Conservation (phyloP, 768 basidiomycete species). For the Coprinopsis cinerea region DNA sequence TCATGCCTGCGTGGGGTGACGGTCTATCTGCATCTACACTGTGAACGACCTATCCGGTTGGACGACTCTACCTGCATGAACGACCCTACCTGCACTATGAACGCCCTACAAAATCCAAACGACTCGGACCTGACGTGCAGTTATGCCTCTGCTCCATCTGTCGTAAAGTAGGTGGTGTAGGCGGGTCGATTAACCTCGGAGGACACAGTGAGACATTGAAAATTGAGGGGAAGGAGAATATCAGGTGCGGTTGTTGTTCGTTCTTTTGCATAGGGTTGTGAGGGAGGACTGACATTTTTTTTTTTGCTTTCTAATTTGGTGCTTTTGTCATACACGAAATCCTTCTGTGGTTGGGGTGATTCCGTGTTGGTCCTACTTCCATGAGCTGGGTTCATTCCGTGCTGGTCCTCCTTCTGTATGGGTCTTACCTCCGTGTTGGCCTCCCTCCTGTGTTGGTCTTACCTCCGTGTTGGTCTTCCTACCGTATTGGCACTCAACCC, state of each 20-base stretch:
- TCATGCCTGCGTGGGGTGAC: too few relatives aligned
- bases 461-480: too few relatives aligned
- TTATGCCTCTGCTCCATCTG: slow-evolving; percentile 66
- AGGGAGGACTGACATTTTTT: neutral
- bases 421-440: too few relatives aligned
- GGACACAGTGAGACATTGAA: slow-evolving; percentile 45
- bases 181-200: slow-evolving; percentile 64
- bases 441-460: too few relatives aligned
- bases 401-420: too few relatives aligned
- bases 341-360: too few relatives aligned
- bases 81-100: neutral
- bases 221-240: slow-evolving; percentile 47
- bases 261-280: neutral
- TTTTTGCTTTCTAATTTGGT: neutral
- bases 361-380: too few relatives aligned
- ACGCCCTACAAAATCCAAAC: neutral
- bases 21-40: too few relatives aligned
- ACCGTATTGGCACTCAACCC: too few relatives aligned
- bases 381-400: too few relatives aligned
- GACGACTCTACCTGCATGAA: neutral
- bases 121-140: slow-evolving; percentile 20
- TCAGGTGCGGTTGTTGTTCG: slow-evolving; percentile 34
- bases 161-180: slow-evolving; percentile 61
- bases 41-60: too few relatives aligned
- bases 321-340: neutral